Evolutionary conservation across 2,329 filamentous ascomycete genomes (phyloP), one percentile per base, ranked within the genome.

Genomic region (Periconia sp.): DNA sequence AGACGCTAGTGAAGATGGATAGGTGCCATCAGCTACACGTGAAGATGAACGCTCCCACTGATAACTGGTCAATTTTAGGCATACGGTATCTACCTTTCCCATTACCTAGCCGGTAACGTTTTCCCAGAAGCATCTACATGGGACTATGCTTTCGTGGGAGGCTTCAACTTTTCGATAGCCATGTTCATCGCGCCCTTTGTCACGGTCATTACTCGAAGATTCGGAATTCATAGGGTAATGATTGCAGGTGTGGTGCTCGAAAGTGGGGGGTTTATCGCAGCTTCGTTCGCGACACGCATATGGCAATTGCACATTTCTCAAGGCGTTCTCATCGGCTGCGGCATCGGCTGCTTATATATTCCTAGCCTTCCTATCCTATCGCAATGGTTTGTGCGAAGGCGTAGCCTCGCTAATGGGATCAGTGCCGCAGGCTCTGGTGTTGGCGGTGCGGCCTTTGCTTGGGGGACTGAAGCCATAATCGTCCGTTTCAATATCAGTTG

Each of bases 241-340:
- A 30, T 59, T 17, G 41, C 59, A 9, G 76, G 76, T 0, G 50
- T 68, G 14, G 23, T 71, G 0, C 52, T 78, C n/a, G 63, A 75
- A 42, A 62, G 64, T 1, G 62, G 54, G 2, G 71, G 72, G 1
- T 74, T 72, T 31, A 63, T 78, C 23, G 59, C 66, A 10, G 74
- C 76, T 2, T 72, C 67, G 7, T 78, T 76, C 45, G 69, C 71
- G 6, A 68, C 50, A 1, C 43, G 60, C 3, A 71, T 72, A 27
- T 77, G 74, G 74, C 74, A 76, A 3, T 61, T 79, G 6, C 73
- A 75, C 47, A 60, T 79, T 2, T 69, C 64, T 1, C 77, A 80
- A 52, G 76, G 76, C 1, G 50, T 75, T 2, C 60, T 74, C 0
- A 69, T 78, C 9, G 77, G 77, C 0, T 47, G 67, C 5, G 76